Conservation (phyloP, 768 basidiomycete species). For the Pleurotus sapidus region DNA sequence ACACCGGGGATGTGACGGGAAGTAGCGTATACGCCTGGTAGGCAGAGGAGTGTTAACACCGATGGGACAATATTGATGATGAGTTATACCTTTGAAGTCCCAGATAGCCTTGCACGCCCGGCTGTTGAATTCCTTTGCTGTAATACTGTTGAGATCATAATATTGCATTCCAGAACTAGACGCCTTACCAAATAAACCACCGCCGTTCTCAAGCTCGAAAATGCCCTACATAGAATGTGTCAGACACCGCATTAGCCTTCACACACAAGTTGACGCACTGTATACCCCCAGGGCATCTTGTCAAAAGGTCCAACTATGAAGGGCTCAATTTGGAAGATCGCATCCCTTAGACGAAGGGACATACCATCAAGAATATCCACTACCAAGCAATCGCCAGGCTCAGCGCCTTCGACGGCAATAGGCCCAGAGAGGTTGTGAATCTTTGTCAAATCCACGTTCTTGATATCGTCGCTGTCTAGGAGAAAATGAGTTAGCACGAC, state of each 20-base stretch:
- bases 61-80: neutral
- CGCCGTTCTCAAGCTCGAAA: slow-evolving; percentile 72
- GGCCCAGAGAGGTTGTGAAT: slow-evolving; percentile 79
- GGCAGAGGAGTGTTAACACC: neutral
- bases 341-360: neutral
- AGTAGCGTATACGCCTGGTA: slow-evolving; percentile 61
- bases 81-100: slow-evolving; percentile 60
- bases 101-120: slow-evolving; percentile 77
- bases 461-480: slow-evolving; percentile 64
- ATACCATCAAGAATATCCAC: slow-evolving; percentile 74
- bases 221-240: slow-evolving; percentile 50
- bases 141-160: neutral
- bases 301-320: slow-evolving; percentile 58
- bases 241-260: neutral
- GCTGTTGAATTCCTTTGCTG: slow-evolving; percentile 66
- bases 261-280: slow-evolving; percentile 29
- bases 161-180: neutral
- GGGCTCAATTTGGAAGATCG: neutral
- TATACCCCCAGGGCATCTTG: slow-evolving; percentile 82
- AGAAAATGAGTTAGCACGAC: neutral
- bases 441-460: slow-evolving; percentile 59
- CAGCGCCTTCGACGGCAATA: slow-evolving; percentile 69
- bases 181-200: slow-evolving; percentile 60
- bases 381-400: slow-evolving; percentile 77
- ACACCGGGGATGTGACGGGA: slow-evolving; percentile 80